These are phyloP conservation scores for Mycena sanguinolenta DNA, from an alignment of 768 basidiomycete genomes.

Conservation along the genomic window DNA sequence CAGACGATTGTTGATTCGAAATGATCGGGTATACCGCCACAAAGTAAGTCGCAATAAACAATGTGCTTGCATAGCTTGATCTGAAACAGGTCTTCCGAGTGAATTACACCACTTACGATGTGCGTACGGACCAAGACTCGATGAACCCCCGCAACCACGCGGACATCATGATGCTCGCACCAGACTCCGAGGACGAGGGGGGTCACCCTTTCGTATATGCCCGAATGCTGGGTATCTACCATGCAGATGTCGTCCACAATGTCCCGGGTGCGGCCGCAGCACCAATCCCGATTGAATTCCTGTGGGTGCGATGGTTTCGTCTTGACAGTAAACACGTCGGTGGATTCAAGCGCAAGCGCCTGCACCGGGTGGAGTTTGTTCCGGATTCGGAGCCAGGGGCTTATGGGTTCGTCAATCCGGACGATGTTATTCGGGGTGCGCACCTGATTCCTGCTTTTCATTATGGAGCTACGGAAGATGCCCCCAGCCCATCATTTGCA, in stretches of 20 bases:
- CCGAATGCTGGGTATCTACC: neutral
- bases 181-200: neutral
- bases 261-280: neutral
- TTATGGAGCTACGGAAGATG: neutral
- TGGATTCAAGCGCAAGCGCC: neutral
- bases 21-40: conserved; percentile 47
- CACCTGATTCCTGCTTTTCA: conserved; percentile 15
- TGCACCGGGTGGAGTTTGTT: neutral
- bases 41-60: conserved; percentile 34
- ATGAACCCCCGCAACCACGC: conserved; percentile 48
- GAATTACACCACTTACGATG: conserved; percentile 58
- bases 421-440: conserved; percentile 12
- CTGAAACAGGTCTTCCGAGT: conserved; percentile 39
- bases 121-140: conserved; percentile 48
- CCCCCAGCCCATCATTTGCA: neutral
- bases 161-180: conserved; percentile 45
- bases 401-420: conserved; percentile 10
- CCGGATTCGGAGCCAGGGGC: neutral
- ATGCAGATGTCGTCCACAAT: conserved; percentile 3
- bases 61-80: neutral
- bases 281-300: neutral
- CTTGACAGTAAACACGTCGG: neutral
- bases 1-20: conserved; percentile 34
- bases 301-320: conserved; percentile 13
- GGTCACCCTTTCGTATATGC: conserved; percentile 7